phyloP scores from a whole-genome alignment of 805 yeast species.

The Candida broadrunensis region DNA sequence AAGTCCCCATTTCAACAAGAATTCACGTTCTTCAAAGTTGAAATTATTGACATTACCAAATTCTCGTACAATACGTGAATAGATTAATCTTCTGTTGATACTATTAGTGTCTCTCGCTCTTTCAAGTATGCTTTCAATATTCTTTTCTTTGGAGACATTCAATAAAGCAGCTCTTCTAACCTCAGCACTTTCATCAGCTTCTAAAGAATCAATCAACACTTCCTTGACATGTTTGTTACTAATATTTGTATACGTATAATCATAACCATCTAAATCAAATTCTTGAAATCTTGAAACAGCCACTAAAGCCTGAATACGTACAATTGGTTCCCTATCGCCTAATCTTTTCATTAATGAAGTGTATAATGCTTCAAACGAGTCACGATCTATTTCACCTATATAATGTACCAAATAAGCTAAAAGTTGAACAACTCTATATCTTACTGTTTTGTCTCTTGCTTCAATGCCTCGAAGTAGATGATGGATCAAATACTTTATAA shows the following conservation, averaged over 20 bases:
- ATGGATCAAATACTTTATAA: slow-evolving; percentile 58
- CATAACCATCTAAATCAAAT: slow-evolving; percentile 28
- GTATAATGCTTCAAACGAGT: slow-evolving; percentile 60
- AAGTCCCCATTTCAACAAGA: slow-evolving; percentile 77
- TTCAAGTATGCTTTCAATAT: slow-evolving; percentile 60
- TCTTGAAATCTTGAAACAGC: slow-evolving; percentile 76
- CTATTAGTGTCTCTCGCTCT: slow-evolving; percentile 80
- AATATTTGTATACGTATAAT: slow-evolving; percentile 20
- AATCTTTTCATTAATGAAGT: slow-evolving; percentile 61
- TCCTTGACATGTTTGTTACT: slow-evolving; percentile 6
- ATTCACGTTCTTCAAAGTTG: slow-evolving; percentile 56
- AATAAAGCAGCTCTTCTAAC: slow-evolving; percentile 82
- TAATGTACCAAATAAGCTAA: slow-evolving; percentile 68
- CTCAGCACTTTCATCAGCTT: slow-evolving; percentile 81
- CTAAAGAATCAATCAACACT: slow-evolving; percentile 47
- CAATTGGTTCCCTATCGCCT: slow-evolving; percentile 70
- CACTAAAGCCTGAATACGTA: slow-evolving; percentile 81
- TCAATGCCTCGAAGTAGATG: slow-evolving; percentile 77
- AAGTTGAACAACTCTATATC: slow-evolving; percentile 77
- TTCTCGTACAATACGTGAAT: slow-evolving; percentile 62
- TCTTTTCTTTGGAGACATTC: slow-evolving; percentile 56
- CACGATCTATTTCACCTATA: slow-evolving; percentile 73
- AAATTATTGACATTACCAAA: slow-evolving; percentile 59
- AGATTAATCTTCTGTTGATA: slow-evolving; percentile 70
- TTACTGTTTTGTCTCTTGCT: slow-evolving; percentile 70